Percentiles rank a stretch among this genome's conserved stretches.
Conservation (phyloP, 1,284 basidiomycete species). For the Cerrena zonata region DNA sequence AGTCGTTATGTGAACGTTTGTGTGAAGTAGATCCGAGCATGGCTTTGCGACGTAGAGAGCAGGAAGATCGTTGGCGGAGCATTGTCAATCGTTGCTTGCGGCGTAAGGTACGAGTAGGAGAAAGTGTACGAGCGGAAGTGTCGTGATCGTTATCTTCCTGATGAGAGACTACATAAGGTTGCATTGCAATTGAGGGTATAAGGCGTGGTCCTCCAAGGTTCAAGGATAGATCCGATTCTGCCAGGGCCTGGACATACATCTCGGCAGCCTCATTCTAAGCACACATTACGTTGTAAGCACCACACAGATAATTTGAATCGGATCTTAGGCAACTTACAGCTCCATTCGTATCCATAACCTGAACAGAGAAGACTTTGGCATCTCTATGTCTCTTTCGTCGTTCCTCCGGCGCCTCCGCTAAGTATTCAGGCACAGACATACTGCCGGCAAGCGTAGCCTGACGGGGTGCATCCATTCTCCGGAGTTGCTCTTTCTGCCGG, state of each 20-base stretch:
- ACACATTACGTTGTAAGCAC: not conserved
- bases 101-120: slow-evolving; percentile 32
- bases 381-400: slow-evolving; percentile 20
- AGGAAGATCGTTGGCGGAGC: slow-evolving; percentile 34
- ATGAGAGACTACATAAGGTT: slow-evolving; percentile 3
- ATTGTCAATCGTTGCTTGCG: slow-evolving; percentile 27
- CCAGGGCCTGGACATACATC: not conserved
- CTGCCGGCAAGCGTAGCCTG: not conserved
- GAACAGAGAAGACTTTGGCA: slow-evolving; percentile 22
- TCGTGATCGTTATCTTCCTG: slow-evolving; percentile 16
- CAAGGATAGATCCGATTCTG: not conserved
- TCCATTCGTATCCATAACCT: slow-evolving; percentile 27
- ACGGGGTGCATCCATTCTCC: slow-evolving; percentile 12
- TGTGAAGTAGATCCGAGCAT: slow-evolving; percentile 5
- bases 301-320: too few species aligned
- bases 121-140: slow-evolving; percentile 19
- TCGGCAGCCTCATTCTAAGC: not conserved
- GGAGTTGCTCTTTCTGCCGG: slow-evolving; percentile 26
- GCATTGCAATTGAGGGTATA: not conserved
- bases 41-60: slow-evolving; percentile 32
- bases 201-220: not conserved
- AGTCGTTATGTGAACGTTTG: slow-evolving; percentile 1
- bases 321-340: slow-evolving; percentile 21
- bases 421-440: slow-evolving; percentile 4
- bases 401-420: slow-evolving; percentile 13